Evolutionary conservation across 2,329 filamentous ascomycete genomes (phyloP).

Genomic region (Fusarium gaditjirri): DNA sequence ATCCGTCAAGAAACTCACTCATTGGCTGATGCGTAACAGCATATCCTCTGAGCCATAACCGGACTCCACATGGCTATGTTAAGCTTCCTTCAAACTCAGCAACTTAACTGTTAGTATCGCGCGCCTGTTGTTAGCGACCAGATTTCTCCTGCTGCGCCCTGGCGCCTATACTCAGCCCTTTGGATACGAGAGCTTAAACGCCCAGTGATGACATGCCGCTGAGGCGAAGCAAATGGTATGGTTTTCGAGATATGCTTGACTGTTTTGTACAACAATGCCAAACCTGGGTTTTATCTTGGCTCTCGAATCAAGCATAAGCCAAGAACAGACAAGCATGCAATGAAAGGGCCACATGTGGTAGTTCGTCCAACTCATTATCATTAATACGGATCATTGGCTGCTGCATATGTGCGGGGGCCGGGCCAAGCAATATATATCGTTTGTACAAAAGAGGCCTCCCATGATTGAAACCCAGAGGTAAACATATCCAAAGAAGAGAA

Average conservation of each 20-base stretch:
- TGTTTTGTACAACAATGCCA: not conserved
- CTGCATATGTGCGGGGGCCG: constrained; percentile 27
- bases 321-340: not conserved
- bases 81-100: not conserved
- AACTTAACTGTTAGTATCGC: not conserved
- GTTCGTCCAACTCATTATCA: constrained; percentile 45
- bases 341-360: not conserved
- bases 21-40: constrained; percentile 2
- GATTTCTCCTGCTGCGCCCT: not conserved
- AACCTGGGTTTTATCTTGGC: constrained; percentile 9
- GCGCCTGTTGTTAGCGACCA: not conserved
- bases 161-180: constrained; percentile 5
- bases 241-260: not conserved
- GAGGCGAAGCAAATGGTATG: not conserved
- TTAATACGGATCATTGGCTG: constrained; percentile 33
- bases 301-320: not conserved
- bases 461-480: constrained; percentile 13
- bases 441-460: constrained; percentile 40
- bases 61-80: not conserved
- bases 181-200: constrained; percentile 7
- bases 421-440: constrained; percentile 29
- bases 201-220: constrained; percentile 5
- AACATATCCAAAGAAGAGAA: constrained; percentile 40
- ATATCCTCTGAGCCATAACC: not conserved
- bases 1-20: not conserved